Evolutionary conservation across 441 rosid species (phyloP).

Genomic region (Mallotus repandus): DNA sequence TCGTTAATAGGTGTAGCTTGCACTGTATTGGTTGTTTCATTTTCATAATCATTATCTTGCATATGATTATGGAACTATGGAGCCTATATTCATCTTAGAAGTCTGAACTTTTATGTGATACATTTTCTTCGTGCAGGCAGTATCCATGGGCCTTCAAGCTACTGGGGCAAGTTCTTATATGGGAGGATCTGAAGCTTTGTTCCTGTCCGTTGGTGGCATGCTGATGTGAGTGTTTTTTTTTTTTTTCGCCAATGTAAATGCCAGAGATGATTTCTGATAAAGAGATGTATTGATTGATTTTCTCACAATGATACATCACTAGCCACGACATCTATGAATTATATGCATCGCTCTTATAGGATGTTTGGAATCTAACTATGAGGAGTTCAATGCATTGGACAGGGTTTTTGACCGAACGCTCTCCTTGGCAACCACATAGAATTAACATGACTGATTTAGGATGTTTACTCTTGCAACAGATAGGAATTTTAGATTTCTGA

Average conservation of each 20-base stretch:
- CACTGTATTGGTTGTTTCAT: neutral
- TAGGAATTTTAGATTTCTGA: neutral
- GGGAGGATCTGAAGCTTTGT: slow-evolving; percentile 43
- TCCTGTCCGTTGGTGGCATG: slow-evolving; percentile 90
- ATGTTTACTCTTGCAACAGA: neutral
- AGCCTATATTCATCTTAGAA: neutral
- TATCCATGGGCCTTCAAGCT: slow-evolving; percentile 79
- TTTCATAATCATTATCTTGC: neutral
- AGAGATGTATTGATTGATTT: neutral
- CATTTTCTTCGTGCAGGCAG: slow-evolving; percentile 49
- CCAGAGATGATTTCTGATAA: neutral
- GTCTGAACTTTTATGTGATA: neutral
- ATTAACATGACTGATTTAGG: neutral
- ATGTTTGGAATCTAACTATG: neutral
- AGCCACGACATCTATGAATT: neutral
- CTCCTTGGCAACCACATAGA: neutral
- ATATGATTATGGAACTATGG: neutral
- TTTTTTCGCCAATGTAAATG: neutral
- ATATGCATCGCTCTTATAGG: neutral
- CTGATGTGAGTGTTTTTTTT: slow-evolving; percentile 54
- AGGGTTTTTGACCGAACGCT: neutral
- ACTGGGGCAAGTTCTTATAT: slow-evolving; percentile 55
- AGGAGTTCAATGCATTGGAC: neutral
- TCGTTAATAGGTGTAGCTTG: neutral
- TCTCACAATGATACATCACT: neutral